Conservation (phyloP, 345 rosid genomes). For the Eucalyptus melliodora region DNA sequence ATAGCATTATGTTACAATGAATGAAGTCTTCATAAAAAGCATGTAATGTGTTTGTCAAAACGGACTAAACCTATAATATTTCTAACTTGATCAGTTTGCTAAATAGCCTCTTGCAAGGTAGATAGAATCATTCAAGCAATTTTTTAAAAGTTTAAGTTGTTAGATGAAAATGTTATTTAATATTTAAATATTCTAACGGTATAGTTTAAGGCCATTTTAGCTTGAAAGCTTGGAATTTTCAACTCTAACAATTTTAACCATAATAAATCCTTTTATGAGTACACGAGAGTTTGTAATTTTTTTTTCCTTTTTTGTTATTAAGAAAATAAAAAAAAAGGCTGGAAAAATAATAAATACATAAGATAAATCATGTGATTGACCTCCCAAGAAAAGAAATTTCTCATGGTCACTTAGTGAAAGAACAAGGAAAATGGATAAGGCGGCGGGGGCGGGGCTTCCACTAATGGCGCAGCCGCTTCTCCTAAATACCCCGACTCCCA, state of each 20-base stretch:
- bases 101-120: background rate
- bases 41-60: background rate
- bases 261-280: background rate
- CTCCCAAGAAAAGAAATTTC: background rate
- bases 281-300: background rate
- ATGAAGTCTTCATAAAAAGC: background rate
- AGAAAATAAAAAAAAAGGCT: background rate
- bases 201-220: background rate
- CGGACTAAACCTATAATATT: background rate
- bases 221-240: background rate
- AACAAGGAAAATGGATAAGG: conserved; percentile 75
- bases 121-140: background rate
- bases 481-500: conserved; percentile 12
- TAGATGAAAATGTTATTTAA: background rate
- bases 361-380: background rate
- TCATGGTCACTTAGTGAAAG: background rate
- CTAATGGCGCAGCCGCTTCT: conserved; percentile 20
- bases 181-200: background rate
- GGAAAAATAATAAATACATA: background rate
- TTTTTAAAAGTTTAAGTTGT: background rate
- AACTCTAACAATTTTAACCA: background rate
- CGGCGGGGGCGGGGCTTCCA: conserved; percentile 22
- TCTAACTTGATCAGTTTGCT: background rate
- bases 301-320: background rate
- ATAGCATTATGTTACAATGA: background rate